These are phyloP conservation scores for Withania somnifera DNA, from an alignment of 305 asterid genomes.

Conservation along the genomic window DNA sequence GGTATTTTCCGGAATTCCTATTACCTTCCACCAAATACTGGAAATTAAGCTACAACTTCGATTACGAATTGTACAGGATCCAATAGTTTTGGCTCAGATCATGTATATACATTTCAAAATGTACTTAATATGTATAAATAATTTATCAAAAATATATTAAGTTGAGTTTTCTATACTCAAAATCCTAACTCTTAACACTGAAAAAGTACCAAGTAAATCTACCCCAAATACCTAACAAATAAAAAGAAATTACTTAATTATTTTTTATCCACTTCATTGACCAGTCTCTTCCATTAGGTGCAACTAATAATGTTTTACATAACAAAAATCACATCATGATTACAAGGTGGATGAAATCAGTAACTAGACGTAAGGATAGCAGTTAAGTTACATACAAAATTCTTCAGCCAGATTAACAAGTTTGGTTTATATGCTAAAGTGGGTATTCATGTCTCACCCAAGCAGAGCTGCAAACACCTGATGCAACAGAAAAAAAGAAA, in stretches of 20 bases:
- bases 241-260: no score
- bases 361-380: background rate
- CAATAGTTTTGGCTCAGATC: background rate
- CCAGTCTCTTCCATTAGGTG: background rate
- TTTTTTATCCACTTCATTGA: background rate
- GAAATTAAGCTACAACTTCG: background rate
- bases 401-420: background rate
- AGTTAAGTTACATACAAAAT: no score
- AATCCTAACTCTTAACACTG: background rate
- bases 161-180: background rate
- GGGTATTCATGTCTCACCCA: background rate
- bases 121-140: no score
- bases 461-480: background rate
- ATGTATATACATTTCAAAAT: background rate
- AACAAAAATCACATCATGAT: background rate
- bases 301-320: background rate
- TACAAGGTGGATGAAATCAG: background rate
- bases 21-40: background rate
- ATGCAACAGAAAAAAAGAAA: background rate
- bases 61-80: background rate
- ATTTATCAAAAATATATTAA: no score
- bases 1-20: no score
- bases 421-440: background rate
- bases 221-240: background rate
- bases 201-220: background rate